phyloP scores from a whole-genome alignment of 495 filamentous ascomycete species.

The Parathielavia hyrcaniae region DNA sequence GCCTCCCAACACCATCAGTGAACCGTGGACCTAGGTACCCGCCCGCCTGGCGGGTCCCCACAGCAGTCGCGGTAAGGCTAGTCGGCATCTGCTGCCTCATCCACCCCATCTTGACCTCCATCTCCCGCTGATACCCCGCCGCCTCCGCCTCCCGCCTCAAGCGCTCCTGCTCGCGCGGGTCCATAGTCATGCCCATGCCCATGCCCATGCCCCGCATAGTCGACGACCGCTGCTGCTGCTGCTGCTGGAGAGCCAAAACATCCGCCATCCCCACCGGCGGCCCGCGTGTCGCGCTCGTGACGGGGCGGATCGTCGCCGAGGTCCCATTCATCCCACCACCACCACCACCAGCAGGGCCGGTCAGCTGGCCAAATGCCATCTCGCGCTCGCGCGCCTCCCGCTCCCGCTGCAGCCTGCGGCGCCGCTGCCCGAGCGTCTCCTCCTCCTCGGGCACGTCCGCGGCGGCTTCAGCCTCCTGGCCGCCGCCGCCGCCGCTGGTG shows the following conservation, averaged over 20 bases:
- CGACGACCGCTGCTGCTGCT: background rate
- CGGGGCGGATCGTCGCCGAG: constrained; percentile 19
- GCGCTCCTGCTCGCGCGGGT: constrained; percentile 34
- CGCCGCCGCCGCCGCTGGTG: constrained; percentile 19
- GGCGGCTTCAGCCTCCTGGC: constrained; percentile 13
- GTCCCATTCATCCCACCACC: background rate
- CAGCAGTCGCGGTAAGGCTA: constrained; percentile 22
- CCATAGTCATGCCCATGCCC: constrained; percentile 10
- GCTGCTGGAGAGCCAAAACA: constrained; percentile 45
- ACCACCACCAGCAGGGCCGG: background rate
- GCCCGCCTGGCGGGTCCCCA: constrained; percentile 31
- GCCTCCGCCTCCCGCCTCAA: constrained; percentile 35
- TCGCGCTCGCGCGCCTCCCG: constrained; percentile 49
- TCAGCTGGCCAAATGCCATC: constrained; percentile 28
- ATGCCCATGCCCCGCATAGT: background rate
- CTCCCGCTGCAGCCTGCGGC: constrained; percentile 71
- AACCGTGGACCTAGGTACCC: constrained; percentile 49
- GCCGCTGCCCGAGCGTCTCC: constrained; percentile 84
- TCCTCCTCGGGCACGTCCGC: constrained; percentile 51
- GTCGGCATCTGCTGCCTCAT: constrained; percentile 41
- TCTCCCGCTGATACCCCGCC: constrained; percentile 28
- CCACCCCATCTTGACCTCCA: constrained; percentile 38
- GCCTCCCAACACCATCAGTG: constrained; percentile 44
- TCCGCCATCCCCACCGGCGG: constrained; percentile 62
- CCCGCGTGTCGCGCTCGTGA: constrained; percentile 12